Conservation (phyloP, 495 filamentous ascomycete species). For the Staphylotrichum tortipilum region DNA sequence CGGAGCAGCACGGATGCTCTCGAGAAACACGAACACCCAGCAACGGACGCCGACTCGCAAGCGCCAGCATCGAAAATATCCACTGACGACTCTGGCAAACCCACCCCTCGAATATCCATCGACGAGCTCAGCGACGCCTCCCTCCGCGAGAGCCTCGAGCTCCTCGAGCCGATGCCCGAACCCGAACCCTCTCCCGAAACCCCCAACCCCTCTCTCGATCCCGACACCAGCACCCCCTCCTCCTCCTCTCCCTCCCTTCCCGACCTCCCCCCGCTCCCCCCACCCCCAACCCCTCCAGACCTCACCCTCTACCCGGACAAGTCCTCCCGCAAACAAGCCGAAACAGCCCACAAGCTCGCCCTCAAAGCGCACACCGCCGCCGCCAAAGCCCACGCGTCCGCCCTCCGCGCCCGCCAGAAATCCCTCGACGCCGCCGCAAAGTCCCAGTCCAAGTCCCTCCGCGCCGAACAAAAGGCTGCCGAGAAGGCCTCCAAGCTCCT, state of each 20-base stretch:
- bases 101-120: slow-evolving; percentile 36
- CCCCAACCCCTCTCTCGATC: not conserved
- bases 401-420: slow-evolving; percentile 55
- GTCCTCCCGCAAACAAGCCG: slow-evolving; percentile 53
- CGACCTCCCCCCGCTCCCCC: slow-evolving; percentile 30
- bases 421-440: slow-evolving; percentile 47
- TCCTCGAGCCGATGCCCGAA: slow-evolving; percentile 30
- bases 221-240: not conserved
- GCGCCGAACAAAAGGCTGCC: slow-evolving; percentile 44
- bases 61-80: not conserved
- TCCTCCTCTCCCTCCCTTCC: slow-evolving; percentile 38
- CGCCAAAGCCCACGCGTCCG: slow-evolving; percentile 51
- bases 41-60: slow-evolving; percentile 2
- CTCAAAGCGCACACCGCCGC: slow-evolving; percentile 52
- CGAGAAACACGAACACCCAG: too few relatives aligned
- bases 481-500: slow-evolving; percentile 26
- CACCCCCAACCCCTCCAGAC: slow-evolving; percentile 38
- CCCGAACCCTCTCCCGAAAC: slow-evolving; percentile 4
- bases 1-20: too few relatives aligned
- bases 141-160: slow-evolving; percentile 3
- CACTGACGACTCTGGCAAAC: not conserved
- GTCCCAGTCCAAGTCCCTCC: too few relatives aligned
- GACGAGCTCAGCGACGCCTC: slow-evolving; percentile 31
- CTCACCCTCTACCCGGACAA: slow-evolving; percentile 48
- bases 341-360: slow-evolving; percentile 49